Conservation (phyloP, 352 stramenopile species). For the Blastocystis sp. region DNA sequence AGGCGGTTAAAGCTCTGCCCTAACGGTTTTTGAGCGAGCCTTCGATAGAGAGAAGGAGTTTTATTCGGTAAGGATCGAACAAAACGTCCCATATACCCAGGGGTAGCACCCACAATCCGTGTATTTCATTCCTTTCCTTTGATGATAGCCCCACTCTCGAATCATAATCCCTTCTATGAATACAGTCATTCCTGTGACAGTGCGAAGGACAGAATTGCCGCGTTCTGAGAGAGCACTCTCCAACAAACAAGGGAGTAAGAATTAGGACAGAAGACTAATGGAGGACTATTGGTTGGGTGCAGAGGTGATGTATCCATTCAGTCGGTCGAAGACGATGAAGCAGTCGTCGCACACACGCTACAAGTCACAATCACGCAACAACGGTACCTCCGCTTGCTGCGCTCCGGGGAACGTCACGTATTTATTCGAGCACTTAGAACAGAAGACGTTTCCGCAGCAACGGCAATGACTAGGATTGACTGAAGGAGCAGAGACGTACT, state of each 20-base stretch:
- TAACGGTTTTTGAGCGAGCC: not conserved
- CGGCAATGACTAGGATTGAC: constrained; percentile 20
- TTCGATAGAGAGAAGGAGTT: not conserved
- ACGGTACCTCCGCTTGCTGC: not conserved
- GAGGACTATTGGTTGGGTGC: not conserved
- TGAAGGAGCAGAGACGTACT: not conserved
- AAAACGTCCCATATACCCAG: not conserved
- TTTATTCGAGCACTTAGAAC: constrained; percentile 50
- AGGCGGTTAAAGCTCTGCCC: not conserved
- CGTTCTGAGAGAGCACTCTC: not conserved
- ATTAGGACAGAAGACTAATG: not conserved
- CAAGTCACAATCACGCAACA: not conserved
- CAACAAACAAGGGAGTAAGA: not conserved
- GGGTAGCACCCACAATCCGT: not conserved
- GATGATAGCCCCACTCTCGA: not conserved
- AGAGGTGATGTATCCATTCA: not conserved
- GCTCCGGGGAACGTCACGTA: not conserved
- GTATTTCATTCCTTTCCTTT: not conserved
- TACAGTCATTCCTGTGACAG: too few relatives aligned
- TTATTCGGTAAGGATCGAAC: not conserved
- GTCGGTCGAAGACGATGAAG: constrained; percentile 50
- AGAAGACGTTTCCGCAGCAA: constrained; percentile 48
- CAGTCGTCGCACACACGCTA: constrained; percentile 67
- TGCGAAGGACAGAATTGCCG: too few relatives aligned
- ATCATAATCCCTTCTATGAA: not conserved